Base-by-base conservation (phyloP, 805 yeast genomes). In the Candida quercuum region DNA sequence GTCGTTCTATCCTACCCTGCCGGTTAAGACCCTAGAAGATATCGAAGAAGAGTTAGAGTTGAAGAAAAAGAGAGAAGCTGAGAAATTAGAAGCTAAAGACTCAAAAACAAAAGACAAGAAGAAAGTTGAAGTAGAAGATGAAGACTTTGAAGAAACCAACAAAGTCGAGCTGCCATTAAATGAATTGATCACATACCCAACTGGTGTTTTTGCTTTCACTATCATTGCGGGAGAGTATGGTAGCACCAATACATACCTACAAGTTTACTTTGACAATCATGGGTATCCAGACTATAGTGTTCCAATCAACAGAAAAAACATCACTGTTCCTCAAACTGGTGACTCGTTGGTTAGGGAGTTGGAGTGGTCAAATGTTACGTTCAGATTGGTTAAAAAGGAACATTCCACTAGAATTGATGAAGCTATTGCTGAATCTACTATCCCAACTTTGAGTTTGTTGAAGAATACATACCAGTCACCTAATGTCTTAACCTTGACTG, bases 1-100 rank as follows among this genome's bases (percentile, higher is more conserved):
- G 39, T 75, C 94, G 2, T 93, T 91, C 68, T 89, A 78, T 63
- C 99, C 99, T 23, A 63, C 81, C 11, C 59, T 83, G 37, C 86
- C 89, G 7, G 82, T 89, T n/a, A 69, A 79, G 65, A 75, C 86
- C 26, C 78, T 87, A 30, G 81, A 78, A 38, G 96, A 87, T 47
- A 66, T 76, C 29, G 69, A 66, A 40, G 88, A 79, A 49, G 76
- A 72, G 36, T 70, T 10, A 3, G 20, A 13, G n/a, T 14, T 68
- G 43, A 64, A 67, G 36, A 63, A 62, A 21, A 57, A 59, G 35
- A 66, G 57, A 37, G 60, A 64, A 57, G 57, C 42, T 55, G 63
- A 55, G 53, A 48, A 51, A 54, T 36, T 49, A 49, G 40, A 40
- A 33, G 28, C 39, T 18, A 45, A 39, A 29, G 31, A 50, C 11